Evolutionary conservation across 2,329 filamentous ascomycete genomes (phyloP).

Genomic region (Exophiala bonariae): DNA sequence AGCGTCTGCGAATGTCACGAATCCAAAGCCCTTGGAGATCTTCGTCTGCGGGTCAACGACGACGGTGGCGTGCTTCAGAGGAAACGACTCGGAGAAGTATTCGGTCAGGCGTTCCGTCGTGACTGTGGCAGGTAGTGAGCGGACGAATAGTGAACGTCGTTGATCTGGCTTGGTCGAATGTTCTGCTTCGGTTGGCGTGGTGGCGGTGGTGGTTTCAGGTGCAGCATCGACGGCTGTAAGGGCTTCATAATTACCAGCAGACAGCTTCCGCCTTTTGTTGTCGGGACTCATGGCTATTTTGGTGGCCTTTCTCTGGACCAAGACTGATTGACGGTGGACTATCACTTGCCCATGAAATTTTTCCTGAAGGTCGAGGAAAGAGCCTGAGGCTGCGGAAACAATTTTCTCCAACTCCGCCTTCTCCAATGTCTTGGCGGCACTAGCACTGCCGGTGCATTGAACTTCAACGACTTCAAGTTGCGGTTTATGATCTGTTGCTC

Average conservation of each 20-base stretch:
- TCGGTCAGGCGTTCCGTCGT: constrained; percentile 82
- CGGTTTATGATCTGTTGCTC: too few relatives aligned
- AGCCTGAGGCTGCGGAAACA: not conserved
- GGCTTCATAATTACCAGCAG: constrained; percentile 26
- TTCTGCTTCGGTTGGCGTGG: constrained; percentile 24
- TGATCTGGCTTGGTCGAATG: constrained; percentile 30
- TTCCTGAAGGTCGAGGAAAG: not conserved
- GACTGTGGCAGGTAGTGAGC: constrained; percentile 73
- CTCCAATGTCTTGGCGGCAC: not conserved
- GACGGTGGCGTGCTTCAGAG: constrained; percentile 93
- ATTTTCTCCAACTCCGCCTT: not conserved
- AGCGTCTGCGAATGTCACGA: constrained; percentile 92
- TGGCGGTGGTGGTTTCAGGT: not conserved
- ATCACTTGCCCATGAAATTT: too few relatives aligned
- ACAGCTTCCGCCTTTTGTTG: constrained; percentile 38
- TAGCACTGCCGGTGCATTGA: too few relatives aligned
- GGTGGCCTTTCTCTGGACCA: too few relatives aligned
- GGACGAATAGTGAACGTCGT: constrained; percentile 79
- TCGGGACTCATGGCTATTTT: constrained; percentile 35
- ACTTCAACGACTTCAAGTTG: too few relatives aligned
- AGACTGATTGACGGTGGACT: too few relatives aligned
- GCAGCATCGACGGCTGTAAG: not conserved
- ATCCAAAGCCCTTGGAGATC: constrained; percentile 86
- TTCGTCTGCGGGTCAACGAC: constrained; percentile 85
- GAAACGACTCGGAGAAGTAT: constrained; percentile 90